Base-by-base conservation (phyloP, 805 yeast species). In the Isabelozyma rhagii region DNA sequence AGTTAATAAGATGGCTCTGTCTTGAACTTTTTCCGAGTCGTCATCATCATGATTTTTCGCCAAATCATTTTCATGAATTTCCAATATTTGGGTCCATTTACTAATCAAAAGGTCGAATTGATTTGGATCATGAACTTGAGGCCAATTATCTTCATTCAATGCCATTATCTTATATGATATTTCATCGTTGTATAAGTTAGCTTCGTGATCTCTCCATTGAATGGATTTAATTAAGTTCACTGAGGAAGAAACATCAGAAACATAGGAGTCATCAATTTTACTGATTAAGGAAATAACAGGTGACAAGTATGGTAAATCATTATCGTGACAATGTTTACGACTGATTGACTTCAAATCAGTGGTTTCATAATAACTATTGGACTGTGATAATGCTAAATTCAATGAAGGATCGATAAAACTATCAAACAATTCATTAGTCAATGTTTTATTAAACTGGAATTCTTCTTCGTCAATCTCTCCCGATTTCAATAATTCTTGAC, bases 1-100 rank as follows among this genome's bases (percentile, higher is more conserved):
- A 0, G 97, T 87, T 49, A 82, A 71, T 41, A 91, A 67, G 54
- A 93, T 83, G 60, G 91, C 89, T 52, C 85, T 79, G 55, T 85
- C 82, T 64, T 89, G 90, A 44, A 80, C 80, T 47, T 77, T 81
- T 45, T 80, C 83, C 43, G 76, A 80, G 48, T 79, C 85, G 44
- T 76, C 79, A 13, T 71, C 78, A 47, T 75, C 79, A 17, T 63
- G 62, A 45, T 64, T 69, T 53, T 81, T 78, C 7, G 76, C 78
- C 56, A 85, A 74, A 56, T 80, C 84, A 13, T 69, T 70, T 47
- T 71, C 71, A 58, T 89, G 93, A 31, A 78, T 65, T 38, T 80
- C 85, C 49, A 84, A 74, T 0, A 88, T 81, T 45, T 84, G 87
- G 47, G 83, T 83, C 92, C 96, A 89, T 34, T 79, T 80, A 8